Percentiles rank a stretch among this genome's conserved stretches.
Conservation (phyloP, 495 filamentous ascomycete genomes). For the Terfezia boudieri region DNA sequence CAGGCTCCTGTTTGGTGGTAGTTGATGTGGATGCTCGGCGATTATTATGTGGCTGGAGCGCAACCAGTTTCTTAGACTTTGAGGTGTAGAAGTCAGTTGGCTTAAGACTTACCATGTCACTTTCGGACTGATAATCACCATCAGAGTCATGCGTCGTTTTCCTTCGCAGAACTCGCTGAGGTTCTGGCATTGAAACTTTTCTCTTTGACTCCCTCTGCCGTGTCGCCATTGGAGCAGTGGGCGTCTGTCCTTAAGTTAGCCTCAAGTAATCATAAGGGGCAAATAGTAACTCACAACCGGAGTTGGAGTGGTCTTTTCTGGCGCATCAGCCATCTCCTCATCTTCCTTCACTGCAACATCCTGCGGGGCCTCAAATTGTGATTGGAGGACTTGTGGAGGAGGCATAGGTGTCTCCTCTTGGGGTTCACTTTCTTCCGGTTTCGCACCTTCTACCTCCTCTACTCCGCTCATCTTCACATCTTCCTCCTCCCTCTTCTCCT, state of each 20-base stretch:
- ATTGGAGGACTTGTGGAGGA: not conserved
- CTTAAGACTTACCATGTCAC: conserved; percentile 3
- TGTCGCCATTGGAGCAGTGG: conserved; percentile 3
- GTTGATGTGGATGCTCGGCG: not conserved
- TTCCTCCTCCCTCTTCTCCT: not conserved
- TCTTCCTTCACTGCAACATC: not conserved
- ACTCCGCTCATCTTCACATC: not conserved
- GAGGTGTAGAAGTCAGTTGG: too few relatives aligned
- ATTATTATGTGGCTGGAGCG: not conserved
- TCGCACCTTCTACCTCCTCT: not conserved
- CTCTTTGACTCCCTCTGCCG: conserved; percentile 2
- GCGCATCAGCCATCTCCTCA: not conserved
- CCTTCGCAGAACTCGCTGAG: conserved; percentile 9
- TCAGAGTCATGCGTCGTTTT: conserved; percentile 15
- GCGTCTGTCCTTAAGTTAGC: conserved; percentile 1
- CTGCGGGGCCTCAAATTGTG: not conserved
- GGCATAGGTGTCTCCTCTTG: not conserved
- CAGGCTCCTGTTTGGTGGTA: conserved; percentile 5
- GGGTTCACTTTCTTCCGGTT: not conserved
- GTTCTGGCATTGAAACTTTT: conserved; percentile 6
- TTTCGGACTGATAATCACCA: conserved; percentile 14
- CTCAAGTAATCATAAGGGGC: too few relatives aligned
- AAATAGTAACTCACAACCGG: too few relatives aligned
- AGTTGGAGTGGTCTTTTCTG: not conserved
- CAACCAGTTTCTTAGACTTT: too few relatives aligned